These are phyloP conservation scores for Trichoderma arundinaceum DNA, from an alignment of 2,329 filamentous ascomycete genomes.

Conservation along the genomic window DNA sequence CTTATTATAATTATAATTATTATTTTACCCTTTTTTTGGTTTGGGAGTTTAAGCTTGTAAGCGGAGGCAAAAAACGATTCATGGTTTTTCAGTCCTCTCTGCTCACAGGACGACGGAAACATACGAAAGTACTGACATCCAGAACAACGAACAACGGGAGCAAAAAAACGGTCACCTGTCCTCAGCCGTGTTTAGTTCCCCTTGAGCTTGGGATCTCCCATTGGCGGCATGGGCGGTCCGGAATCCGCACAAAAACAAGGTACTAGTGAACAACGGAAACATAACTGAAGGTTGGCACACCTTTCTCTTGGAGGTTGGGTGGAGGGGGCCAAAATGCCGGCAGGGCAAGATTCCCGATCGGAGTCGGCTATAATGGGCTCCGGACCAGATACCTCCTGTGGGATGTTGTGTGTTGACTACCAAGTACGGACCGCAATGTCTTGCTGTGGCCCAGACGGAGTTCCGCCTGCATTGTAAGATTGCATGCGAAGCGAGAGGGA, in stretches of 20 bases:
- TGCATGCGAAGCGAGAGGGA: too few species aligned
- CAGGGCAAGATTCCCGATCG: slow-evolving; percentile 23
- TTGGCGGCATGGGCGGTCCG: slow-evolving; percentile 9
- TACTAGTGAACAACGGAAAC: neutral
- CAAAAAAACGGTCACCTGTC: too few species aligned
- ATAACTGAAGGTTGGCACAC: neutral
- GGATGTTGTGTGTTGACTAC: too few species aligned
- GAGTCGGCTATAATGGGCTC: slow-evolving; percentile 15
- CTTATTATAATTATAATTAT: too few species aligned
- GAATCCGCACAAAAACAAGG: too few species aligned
- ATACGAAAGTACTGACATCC: neutral
- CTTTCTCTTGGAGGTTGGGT: neutral
- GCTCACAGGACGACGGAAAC: neutral
- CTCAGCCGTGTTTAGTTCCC: too few species aligned
- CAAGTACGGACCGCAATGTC: too few species aligned
- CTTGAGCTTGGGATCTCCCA: too few species aligned
- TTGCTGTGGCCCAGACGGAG: too few species aligned
- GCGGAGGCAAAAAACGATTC: slow-evolving; percentile 5
- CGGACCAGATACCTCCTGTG: neutral
- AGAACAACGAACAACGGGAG: neutral
- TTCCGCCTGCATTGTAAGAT: too few species aligned
- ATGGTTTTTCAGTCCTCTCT: neutral
- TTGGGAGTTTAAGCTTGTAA: neutral
- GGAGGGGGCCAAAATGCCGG: slow-evolving; percentile 8
- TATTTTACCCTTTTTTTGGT: neutral